Base-by-base conservation (phyloP, 1,284 basidiomycete species). In the Trametes pubescens region DNA sequence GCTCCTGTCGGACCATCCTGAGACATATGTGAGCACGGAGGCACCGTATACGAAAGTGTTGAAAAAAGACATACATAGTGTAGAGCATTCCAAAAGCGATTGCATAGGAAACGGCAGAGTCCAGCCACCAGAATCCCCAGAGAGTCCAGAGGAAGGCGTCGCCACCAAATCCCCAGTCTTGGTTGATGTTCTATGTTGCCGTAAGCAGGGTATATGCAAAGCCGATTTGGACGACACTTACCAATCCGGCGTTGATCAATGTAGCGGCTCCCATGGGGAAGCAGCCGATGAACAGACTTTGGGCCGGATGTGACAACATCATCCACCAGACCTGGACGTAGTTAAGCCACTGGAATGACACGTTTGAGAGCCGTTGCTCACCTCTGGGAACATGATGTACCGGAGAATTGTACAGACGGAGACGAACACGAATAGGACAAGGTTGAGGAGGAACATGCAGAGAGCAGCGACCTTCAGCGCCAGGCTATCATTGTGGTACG, bases 71-170 rank as follows among this genome's bases (percentile, higher is more conserved):
- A 57, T 64, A 84, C 82, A 88, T 87, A 9, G 81, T 73, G 68
- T 87, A 83, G 13, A 87, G 71, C 74, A 89, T 78, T 6, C 86
- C 87, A 54, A 88, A 81, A 54, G 82, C 83, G 66, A 84, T 79
- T 11, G 80, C 13, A 40, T 86, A 74, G 2, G 87, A 82, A 6
- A 84, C 63, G 0, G 78, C 64, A 0, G 80, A 77, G 66, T 86
- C 83, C 54, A 87, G 65, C 89, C 87, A 90, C 89, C 89, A 91
- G 37, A 88, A 76, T 9, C 75, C 84, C 80, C 87, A 86, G 5
- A 87, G 78, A 9, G 86, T 76, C 57, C 78, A 82, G 8, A 84
- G 80, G 67, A 87, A 86, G 10, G 71, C 62, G 0, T 54, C 66
- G 4, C 84, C 84, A 54, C 83, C 85, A 51, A 84, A 75, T 11